Base-by-base conservation (phyloP, 345 rosid species). In the Gossypium herbaceum region DNA sequence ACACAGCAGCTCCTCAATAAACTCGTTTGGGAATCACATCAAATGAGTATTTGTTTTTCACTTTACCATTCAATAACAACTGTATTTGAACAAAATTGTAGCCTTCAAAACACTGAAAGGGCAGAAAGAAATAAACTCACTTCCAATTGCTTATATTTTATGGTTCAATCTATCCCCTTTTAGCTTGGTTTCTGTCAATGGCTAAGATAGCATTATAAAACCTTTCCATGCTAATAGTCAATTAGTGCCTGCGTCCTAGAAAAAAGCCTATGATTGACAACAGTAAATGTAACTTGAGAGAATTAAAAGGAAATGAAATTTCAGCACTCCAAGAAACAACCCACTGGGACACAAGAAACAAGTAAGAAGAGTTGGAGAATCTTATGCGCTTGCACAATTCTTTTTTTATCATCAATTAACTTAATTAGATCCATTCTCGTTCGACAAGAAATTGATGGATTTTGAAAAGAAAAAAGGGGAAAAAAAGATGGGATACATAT, bases 351-450 rank as follows among this genome's bases (percentile, higher is more conserved):
- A 51, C 55, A 15, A 51, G 55, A 51, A 51, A 51, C 55, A 48
- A 34, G 41, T 34, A 7, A 34, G 41, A 5, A 34, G 41, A 34
- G 41, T 34, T 5, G 41, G 41, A 34, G 7, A 34, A 34, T 34
- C 41, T 34, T 5, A 48, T 12, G 52, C 52, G 10, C 52, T 2
- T 48, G 52, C 52, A 48, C 52, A 10, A 5, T 4, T 34, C 7
- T 34, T 5, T 64, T 67, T 75, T 41, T 25, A 59, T 62, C 63
- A 74, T 56, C 78, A 73, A 68, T 75, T 62, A 68, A 75, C 41
- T 73, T 76, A 66, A 68, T 41, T 62, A 54, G 60, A 71, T 59
- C 64, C 78, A 39, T 51, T n/a, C 56, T 64, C 22, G 11, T 22
- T 22, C 56, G 45, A 64, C 68, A 77, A 72, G 51, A 71, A 62